Base-by-base conservation (phyloP, 139 green algal genomes). In the Diplosphaera chodatii region DNA sequence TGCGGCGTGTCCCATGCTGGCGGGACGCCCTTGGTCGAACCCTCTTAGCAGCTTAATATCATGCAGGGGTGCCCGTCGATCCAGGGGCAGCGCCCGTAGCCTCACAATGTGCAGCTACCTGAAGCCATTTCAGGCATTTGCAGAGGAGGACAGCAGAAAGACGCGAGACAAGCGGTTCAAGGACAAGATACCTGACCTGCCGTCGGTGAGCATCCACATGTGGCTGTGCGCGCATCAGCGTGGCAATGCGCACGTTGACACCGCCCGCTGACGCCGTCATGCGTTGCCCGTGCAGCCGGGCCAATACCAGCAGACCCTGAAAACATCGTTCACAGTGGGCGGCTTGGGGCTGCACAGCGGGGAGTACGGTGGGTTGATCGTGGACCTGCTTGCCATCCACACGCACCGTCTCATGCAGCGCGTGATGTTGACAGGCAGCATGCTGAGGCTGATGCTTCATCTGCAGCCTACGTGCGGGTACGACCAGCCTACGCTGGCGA, bases 331-430 rank as follows among this genome's bases (percentile, higher is more conserved):
- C 70, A 88, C 78, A 0, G 10, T 94, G 1, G 84, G 79, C 1
- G 91, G 91, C 31, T 73, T 93, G 25, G 91, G 91, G 0, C 71
- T 95, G 64, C 90, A 95, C 71, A 88, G 78, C 13, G 90, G 84
- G 25, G 78, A 94, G 59, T 84, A 89, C 28, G 80, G 84, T 89
- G 71, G 66, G 77, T 5, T 10, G 3, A 27, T 48, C 10, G 37
- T 48, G 37, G n/a, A n/a, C n/a, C 6, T 48, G 37, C 37, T 48
- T 48, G 37, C 37, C n/a, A n/a, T n/a, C n/a, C n/a, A n/a, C n/a
- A n/a, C n/a, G n/a, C n/a, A n/a, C n/a, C n/a, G n/a, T n/a, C n/a
- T n/a, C n/a, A n/a, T n/a, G n/a, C n/a, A n/a, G n/a, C n/a, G n/a
- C n/a, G n/a, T n/a, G n/a, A n/a, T n/a, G n/a, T n/a, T n/a, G n/a